phyloP scores from a whole-genome alignment of 2,329 filamentous ascomycete genomes.

The Huntiella savannae region DNA sequence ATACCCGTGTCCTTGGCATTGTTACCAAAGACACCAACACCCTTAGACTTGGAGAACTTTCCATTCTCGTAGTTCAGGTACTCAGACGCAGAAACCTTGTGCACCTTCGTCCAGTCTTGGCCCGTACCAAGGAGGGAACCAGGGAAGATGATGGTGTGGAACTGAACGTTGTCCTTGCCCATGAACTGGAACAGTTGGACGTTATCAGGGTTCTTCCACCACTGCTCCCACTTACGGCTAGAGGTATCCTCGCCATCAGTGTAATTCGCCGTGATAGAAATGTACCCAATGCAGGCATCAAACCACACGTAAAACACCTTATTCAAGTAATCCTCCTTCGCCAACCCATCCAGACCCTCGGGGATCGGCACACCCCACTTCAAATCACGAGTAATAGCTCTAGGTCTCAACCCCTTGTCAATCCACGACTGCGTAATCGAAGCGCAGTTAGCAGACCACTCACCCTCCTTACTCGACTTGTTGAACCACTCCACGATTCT shows the following conservation, averaged over 20 bases:
- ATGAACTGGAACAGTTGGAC: constrained; percentile 88
- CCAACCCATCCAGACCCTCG: constrained; percentile 29
- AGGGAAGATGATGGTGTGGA: constrained; percentile 63
- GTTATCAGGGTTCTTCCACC: constrained; percentile 82
- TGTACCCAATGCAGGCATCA: constrained; percentile 82
- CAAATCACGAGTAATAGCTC: constrained; percentile 81
- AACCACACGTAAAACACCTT: constrained; percentile 89
- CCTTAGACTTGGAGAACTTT: constrained; percentile 84
- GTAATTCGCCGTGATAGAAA: constrained; percentile 85
- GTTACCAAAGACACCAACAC: constrained; percentile 80
- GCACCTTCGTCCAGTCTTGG: constrained; percentile 75
- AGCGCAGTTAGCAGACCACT: constrained; percentile 57
- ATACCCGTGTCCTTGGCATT: constrained; percentile 75
- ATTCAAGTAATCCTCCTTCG: constrained; percentile 33
- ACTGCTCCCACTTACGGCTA: constrained; percentile 64
- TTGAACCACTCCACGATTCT: constrained; percentile 61
- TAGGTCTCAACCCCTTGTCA: constrained; percentile 62
- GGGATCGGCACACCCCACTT: constrained; percentile 60
- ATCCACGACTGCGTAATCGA: constrained; percentile 68
- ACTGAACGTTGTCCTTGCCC: constrained; percentile 56
- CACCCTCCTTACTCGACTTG: constrained; percentile 52
- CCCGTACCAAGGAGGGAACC: constrained; percentile 67
- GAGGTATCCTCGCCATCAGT: constrained; percentile 33
- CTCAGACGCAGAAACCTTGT: constrained; percentile 77
- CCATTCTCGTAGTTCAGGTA: constrained; percentile 71